These are phyloP conservation scores for Fusarium cicatricum DNA, from an alignment of 2,329 filamentous ascomycete genomes.

Conservation along the genomic window DNA sequence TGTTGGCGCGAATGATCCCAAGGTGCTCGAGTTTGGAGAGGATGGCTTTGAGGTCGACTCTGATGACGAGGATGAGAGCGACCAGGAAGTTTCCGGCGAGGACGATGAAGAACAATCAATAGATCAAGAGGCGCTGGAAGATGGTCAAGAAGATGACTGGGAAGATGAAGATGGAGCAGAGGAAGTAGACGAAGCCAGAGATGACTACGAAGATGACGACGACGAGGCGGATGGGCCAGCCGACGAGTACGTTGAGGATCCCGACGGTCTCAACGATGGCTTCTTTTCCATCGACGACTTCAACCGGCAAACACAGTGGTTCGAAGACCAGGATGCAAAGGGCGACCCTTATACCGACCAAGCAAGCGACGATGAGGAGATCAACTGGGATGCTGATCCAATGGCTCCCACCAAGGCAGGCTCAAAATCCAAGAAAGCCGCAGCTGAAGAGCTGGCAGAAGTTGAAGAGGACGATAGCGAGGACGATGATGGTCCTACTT, in stretches of 20 bases:
- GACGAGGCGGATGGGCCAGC: slow-evolving; percentile 54
- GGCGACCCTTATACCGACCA: slow-evolving; percentile 78
- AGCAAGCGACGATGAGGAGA: slow-evolving; percentile 82
- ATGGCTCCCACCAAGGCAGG: slow-evolving; percentile 53
- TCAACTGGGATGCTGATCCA: slow-evolving; percentile 89
- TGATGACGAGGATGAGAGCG: slow-evolving; percentile 43
- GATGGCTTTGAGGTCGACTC: slow-evolving; percentile 45
- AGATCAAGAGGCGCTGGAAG: slow-evolving; percentile 33
- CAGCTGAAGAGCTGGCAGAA: slow-evolving; percentile 42
- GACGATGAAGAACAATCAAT: slow-evolving; percentile 38
- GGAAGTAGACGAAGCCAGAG: slow-evolving; percentile 44
- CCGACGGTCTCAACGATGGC: slow-evolving; percentile 89
- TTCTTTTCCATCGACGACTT: slow-evolving; percentile 99
- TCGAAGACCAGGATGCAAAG: slow-evolving; percentile 84
- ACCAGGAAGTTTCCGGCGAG: slow-evolving; percentile 43
- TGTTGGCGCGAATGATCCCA: slow-evolving; percentile 48
- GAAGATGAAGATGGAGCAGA: slow-evolving; percentile 51
- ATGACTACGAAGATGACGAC: slow-evolving; percentile 48
- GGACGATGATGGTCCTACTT: slow-evolving; percentile 81
- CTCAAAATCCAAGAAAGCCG: slow-evolving; percentile 42
- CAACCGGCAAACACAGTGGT: slow-evolving; percentile 89
- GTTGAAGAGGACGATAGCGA: slow-evolving; percentile 68
- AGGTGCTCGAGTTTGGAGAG: slow-evolving; percentile 38
- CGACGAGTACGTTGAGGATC: slow-evolving; percentile 64
- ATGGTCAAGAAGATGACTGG: slow-evolving; percentile 45